phyloP scores from a whole-genome alignment of 2,329 filamentous ascomycete genomes.

The Calonectria montana region DNA sequence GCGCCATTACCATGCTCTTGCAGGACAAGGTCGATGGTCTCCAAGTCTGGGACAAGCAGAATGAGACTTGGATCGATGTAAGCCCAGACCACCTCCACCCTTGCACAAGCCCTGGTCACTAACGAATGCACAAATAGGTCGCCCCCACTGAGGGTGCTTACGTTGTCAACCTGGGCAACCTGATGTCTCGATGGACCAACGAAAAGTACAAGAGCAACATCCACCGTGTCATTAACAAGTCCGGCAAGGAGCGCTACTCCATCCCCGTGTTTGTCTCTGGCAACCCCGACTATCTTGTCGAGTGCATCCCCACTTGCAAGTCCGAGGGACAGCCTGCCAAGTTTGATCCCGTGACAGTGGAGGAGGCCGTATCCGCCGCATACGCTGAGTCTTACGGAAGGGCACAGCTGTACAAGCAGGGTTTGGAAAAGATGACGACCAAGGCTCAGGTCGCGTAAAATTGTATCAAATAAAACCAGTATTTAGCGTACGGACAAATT shows the following conservation, averaged over 20 bases:
- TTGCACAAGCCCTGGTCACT: not conserved
- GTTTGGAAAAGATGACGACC: constrained; percentile 29
- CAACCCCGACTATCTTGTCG: constrained; percentile 57
- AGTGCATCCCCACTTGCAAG: constrained; percentile 48
- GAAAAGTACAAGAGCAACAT: constrained; percentile 63
- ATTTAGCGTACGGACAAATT: not conserved
- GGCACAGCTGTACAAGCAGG: constrained; percentile 47
- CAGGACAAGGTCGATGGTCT: constrained; percentile 63
- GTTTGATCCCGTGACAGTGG: constrained; percentile 47
- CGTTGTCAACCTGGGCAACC: constrained; percentile 64
- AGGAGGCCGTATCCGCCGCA: constrained; percentile 46
- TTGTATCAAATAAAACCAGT: not conserved
- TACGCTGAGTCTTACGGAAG: constrained; percentile 49
- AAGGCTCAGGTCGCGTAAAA: constrained; percentile 16
- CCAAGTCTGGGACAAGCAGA: constrained; percentile 60
- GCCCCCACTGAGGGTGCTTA: constrained; percentile 57
- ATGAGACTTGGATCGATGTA: constrained; percentile 56
- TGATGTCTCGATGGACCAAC: constrained; percentile 63
- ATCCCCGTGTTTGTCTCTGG: constrained; percentile 69
- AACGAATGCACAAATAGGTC: constrained; percentile 43
- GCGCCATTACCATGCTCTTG: constrained; percentile 66
- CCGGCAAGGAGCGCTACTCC: constrained; percentile 62
- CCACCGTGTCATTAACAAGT: constrained; percentile 67
- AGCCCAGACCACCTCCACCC: not conserved
- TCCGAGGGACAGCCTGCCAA: constrained; percentile 38